Percentiles rank a stretch among this genome's conserved stretches.
These are phyloP conservation scores for Oidium heveae DNA, from an alignment of 2,329 filamentous ascomycete genomes.

Conservation along the genomic window DNA sequence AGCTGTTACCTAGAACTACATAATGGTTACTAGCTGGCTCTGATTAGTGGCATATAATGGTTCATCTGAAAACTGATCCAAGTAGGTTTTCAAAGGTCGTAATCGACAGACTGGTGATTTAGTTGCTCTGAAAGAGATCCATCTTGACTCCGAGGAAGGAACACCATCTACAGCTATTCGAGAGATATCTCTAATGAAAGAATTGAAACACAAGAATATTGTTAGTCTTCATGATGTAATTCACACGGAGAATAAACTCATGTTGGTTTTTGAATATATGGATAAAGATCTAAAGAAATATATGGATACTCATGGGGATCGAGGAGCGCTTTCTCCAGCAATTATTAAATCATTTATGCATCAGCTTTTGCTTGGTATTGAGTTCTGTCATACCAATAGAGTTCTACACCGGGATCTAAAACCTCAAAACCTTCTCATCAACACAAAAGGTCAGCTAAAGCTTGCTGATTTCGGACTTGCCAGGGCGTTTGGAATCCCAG, in stretches of 20 bases:
- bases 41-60: background rate
- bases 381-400: slow-evolving; percentile 93
- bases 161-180: slow-evolving; percentile 93
- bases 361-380: slow-evolving; percentile 82
- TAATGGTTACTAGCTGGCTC: background rate
- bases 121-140: slow-evolving; percentile 93
- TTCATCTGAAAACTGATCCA: slow-evolving; percentile 5
- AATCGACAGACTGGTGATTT: slow-evolving; percentile 93
- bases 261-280: slow-evolving; percentile 99
- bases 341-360: slow-evolving; percentile 99
- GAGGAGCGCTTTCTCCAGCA: slow-evolving; percentile 63
- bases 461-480: slow-evolving; percentile 87
- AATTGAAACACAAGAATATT: slow-evolving; percentile 96
- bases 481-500: slow-evolving; percentile 83
- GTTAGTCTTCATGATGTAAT: slow-evolving; percentile 95
- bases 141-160: slow-evolving; percentile 93
- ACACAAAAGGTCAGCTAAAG: slow-evolving; percentile 71
- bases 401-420: slow-evolving; percentile 91
- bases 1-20: background rate
- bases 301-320: slow-evolving; percentile 83
- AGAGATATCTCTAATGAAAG: slow-evolving; percentile 98
- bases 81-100: slow-evolving; percentile 87
- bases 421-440: slow-evolving; percentile 90
- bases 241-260: slow-evolving; percentile 97
- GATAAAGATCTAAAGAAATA: slow-evolving; percentile 96